Evolutionary conservation across 129 eudicot species (phyloP).

Genomic region (Artemisia argyi): DNA sequence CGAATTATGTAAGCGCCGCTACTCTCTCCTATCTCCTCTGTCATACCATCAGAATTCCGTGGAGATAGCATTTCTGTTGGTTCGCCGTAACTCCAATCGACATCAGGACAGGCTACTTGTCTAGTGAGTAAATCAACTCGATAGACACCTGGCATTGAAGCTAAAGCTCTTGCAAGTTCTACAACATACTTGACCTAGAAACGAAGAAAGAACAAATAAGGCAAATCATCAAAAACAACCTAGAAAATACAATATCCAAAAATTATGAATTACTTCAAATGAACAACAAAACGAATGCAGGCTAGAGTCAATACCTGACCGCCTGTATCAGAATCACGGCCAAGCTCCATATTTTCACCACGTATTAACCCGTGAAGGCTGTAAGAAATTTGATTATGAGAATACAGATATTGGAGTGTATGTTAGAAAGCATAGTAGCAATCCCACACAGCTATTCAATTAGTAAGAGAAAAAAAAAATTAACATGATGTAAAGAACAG

Average conservation of each 20-base stretch:
- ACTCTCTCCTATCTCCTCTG: constrained; percentile 89
- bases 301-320: constrained; percentile 68
- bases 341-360: constrained; percentile 99
- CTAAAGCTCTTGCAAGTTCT: constrained; percentile 98
- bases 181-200: constrained; percentile 92
- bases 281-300: background rate
- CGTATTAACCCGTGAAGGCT: constrained; percentile 98
- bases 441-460: too few relatives aligned
- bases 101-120: constrained; percentile 97
- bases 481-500: too few relatives aligned
- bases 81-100: constrained; percentile 97
- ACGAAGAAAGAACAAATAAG: background rate
- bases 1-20: constrained; percentile 98
- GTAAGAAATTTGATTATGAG: constrained; percentile 32
- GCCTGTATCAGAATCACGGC: constrained; percentile 99
- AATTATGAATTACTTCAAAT: constrained; percentile 7
- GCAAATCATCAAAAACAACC: constrained; percentile 3
- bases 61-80: constrained; percentile 95
- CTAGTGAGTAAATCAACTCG: constrained; percentile 96
- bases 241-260: background rate
- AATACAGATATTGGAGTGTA: background rate
- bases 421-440: too few relatives aligned
- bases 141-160: constrained; percentile 98
- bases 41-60: constrained; percentile 54
- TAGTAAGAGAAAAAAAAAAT: too few relatives aligned